These are phyloP conservation scores for Galerina marginata DNA, from an alignment of 768 basidiomycete species.

Conservation along the genomic window DNA sequence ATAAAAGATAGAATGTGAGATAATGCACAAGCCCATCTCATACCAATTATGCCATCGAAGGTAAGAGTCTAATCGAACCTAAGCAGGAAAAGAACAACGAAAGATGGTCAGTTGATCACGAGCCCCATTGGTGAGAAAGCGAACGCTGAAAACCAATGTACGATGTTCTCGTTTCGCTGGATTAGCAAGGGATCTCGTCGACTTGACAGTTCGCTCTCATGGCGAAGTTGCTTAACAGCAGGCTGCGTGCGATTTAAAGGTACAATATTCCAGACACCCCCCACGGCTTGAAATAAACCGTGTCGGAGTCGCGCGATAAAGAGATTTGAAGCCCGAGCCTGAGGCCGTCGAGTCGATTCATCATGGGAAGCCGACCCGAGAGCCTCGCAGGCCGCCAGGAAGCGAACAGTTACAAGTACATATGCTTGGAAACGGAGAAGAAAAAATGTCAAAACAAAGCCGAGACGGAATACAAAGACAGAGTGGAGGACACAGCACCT, in stretches of 20 bases:
- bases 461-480: constrained; percentile 1
- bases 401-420: background rate
- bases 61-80: background rate
- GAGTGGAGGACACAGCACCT: constrained; percentile 14
- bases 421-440: background rate
- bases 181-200: too few species aligned
- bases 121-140: background rate
- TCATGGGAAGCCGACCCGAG: too few species aligned
- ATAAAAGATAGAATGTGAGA: constrained; percentile 7
- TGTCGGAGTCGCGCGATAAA: constrained; percentile 3
- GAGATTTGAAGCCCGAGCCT: background rate
- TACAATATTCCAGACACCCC: too few species aligned
- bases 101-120: background rate
- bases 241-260: too few species aligned
- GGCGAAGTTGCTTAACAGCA: too few species aligned
- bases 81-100: background rate
- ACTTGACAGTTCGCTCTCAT: too few species aligned
- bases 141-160: too few species aligned
- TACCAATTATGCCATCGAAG: background rate
- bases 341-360: too few species aligned
- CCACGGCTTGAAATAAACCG: background rate
- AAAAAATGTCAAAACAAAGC: background rate
- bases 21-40: background rate
- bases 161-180: too few species aligned
- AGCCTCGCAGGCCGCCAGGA: background rate